Percentiles rank a stretch among this genome's conserved stretches.
Conservation (phyloP, 305 asterid species). For the Plantago coronopus region DNA sequence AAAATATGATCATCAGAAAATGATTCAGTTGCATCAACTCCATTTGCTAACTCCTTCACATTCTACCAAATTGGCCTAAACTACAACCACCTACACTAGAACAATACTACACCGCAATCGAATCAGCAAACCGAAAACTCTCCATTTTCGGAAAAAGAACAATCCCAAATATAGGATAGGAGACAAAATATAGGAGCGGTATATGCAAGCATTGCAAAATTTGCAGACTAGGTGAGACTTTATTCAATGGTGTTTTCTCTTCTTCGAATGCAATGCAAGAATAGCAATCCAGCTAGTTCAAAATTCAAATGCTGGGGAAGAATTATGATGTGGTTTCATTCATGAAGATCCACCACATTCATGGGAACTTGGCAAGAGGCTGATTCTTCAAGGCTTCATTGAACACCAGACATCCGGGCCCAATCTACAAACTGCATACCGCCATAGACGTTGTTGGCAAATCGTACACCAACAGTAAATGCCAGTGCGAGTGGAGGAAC, state of each 20-base stretch:
- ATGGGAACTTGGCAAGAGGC: no score
- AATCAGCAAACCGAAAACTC: not conserved
- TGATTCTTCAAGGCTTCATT: conserved; percentile 23
- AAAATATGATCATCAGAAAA: not conserved
- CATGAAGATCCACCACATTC: no score
- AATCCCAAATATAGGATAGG: not conserved
- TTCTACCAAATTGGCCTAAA: not conserved
- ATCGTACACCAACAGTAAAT: conserved; percentile 80
- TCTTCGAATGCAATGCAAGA: no score
- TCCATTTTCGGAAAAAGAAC: not conserved
- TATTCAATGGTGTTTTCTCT: no score
- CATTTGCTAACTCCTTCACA: not conserved
- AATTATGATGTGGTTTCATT: no score
- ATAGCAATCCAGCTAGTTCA: no score
- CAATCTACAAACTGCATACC: conserved; percentile 98
- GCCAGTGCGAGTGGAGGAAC: conserved; percentile 79
- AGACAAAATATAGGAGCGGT: no score
- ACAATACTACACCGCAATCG: not conserved
- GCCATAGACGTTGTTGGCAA: conserved; percentile 79
- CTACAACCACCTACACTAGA: not conserved
- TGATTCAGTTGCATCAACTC: not conserved
- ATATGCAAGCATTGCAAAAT: no score
- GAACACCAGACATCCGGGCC: conserved; percentile 85
- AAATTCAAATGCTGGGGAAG: no score
- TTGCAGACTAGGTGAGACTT: no score